phyloP scores from a whole-genome alignment of 2,329 filamentous ascomycete species.

The Diaporthe capsici region DNA sequence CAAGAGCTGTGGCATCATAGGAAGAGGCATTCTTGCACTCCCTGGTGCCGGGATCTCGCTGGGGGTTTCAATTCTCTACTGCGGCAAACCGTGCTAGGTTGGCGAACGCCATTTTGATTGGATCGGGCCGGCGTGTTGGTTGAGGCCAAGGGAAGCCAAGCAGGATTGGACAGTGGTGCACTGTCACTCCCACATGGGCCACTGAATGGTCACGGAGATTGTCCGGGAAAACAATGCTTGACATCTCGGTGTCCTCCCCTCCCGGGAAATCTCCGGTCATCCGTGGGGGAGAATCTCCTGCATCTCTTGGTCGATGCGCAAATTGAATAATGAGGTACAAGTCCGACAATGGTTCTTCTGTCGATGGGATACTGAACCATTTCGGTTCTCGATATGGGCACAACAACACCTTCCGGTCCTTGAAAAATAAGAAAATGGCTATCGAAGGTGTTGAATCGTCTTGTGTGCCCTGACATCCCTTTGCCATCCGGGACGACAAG shows the following conservation, averaged over 20 bases:
- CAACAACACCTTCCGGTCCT: background rate
- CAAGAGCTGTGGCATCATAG: background rate
- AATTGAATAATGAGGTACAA: background rate
- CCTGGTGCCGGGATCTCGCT: background rate
- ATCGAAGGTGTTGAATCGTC: background rate
- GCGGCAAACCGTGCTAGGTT: background rate
- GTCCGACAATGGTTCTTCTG: background rate
- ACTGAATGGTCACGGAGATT: background rate
- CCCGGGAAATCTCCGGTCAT: background rate
- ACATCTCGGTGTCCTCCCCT: background rate
- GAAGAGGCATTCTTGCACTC: background rate
- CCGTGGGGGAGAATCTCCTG: background rate
- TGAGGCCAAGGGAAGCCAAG: background rate
- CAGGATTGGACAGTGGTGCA: background rate
- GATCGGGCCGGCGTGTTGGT: background rate
- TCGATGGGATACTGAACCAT: background rate
- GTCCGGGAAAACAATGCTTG: background rate
- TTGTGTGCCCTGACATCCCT: background rate
- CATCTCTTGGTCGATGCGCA: background rate
- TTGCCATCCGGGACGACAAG: background rate
- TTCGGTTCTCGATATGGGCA: background rate
- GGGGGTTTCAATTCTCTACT: background rate
- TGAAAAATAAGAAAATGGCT: background rate
- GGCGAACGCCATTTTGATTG: background rate
- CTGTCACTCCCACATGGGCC: too few species aligned